phyloP scores from a whole-genome alignment of 257 asterid species.

The Datura wrightii region DNA sequence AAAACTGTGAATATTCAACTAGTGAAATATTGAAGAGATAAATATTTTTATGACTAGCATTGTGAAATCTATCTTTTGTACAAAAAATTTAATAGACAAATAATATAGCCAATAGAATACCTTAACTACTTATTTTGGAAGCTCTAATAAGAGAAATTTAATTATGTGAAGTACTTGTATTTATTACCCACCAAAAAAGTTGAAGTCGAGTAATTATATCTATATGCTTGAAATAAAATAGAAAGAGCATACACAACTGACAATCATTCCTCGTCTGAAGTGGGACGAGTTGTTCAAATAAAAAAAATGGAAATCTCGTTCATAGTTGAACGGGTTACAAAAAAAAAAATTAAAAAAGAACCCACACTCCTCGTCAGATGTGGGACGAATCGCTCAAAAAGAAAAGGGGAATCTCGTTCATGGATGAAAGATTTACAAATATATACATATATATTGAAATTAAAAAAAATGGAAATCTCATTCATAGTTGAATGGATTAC shows the following conservation, averaged over 20 bases:
- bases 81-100: neutral
- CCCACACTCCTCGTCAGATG: too few relatives aligned
- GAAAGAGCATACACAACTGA: neutral
- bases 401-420: too few relatives aligned
- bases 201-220: constrained; percentile 14
- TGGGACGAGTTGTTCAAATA: too few relatives aligned
- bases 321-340: too few relatives aligned
- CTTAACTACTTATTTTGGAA: constrained; percentile 18
- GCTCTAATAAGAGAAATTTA: constrained; percentile 20
- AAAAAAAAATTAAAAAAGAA: too few relatives aligned
- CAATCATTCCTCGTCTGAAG: too few relatives aligned
- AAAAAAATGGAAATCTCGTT: too few relatives aligned
- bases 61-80: neutral
- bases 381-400: too few relatives aligned
- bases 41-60: neutral
- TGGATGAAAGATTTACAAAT: too few relatives aligned
- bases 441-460: too few relatives aligned
- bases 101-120: neutral
- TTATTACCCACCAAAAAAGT: neutral
- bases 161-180: neutral
- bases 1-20: neutral
- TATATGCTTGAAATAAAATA: neutral
- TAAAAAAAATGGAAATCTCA: too few relatives aligned
- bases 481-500: too few relatives aligned
- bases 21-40: neutral